Base-by-base conservation (phyloP, 495 filamentous ascomycete genomes). In the Penicillium flavigenum region DNA sequence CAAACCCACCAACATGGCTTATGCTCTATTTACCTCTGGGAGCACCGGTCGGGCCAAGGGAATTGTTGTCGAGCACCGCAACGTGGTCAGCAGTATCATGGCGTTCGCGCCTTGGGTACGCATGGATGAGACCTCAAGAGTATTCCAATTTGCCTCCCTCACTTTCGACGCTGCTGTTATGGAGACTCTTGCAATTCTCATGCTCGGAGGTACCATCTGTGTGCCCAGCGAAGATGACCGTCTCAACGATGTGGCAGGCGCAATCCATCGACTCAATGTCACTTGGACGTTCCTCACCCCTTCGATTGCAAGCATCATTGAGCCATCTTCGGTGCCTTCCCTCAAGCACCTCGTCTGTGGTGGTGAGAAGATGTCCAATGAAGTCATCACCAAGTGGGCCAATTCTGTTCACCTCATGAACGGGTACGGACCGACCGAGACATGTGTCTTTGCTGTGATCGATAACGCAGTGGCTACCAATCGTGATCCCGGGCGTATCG, bases 361-460 rank as follows among this genome's bases (percentile, higher is more conserved):
- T 54, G 78, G 79, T 26, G 78, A 82, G 62, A 72, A 72, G 53
- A 63, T 80, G 64, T 73, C 78, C 4, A 66, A 72, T 17, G 79
- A 81, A 16, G 72, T 80, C 53, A 73, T 84, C 7, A 69, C 66
- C 1, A 81, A 79, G 47, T 88, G 85, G 86, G 79, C 72, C 16
- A 71, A 78, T 26, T 59, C 66, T 3, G 66, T 82, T 0, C 69
- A 68, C 19, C 49, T 86, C 0, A 70, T 86, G 26, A 86, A 84
- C 56, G 81, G 72, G 0, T 88, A 88, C 51, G 84, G 85, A 1
- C 84, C 84, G 3, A 81, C 78, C 0, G 85, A 87, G 48, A 75
- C 75, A 8, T 68, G 68, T 19, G 67, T 79, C 17, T 74, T 76
- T 44, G 73, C 73, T 4, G 59, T 66, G 2, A 38, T 75, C 20